These are phyloP conservation scores for Scheffersomyces spartinae DNA, from an alignment of 805 yeast genomes.

Conservation along the genomic window DNA sequence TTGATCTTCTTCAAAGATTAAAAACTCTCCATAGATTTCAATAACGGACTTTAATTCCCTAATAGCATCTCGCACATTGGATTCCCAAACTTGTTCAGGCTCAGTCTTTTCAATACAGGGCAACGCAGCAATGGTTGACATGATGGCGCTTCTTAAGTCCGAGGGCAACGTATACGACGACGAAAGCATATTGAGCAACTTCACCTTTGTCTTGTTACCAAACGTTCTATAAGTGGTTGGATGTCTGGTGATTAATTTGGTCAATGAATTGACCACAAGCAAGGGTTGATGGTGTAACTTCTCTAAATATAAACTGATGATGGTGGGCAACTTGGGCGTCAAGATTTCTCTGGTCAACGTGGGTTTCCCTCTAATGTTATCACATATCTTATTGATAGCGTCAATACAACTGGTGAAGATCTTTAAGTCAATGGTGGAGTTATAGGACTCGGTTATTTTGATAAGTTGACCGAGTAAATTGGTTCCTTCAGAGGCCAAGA, in stretches of 20 bases:
- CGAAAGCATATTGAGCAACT: constrained; percentile 24
- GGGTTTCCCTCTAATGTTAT: constrained; percentile 63
- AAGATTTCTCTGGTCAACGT: constrained; percentile 73
- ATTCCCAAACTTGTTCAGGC: constrained; percentile 34
- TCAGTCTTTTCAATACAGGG: constrained; percentile 45
- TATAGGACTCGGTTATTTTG: constrained; percentile 28
- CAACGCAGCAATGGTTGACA: constrained; percentile 41
- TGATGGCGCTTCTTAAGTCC: constrained; percentile 28
- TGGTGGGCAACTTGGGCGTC: constrained; percentile 63
- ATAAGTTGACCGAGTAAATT: constrained; percentile 27
- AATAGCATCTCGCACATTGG: constrained; percentile 35
- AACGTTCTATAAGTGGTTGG: constrained; percentile 77
- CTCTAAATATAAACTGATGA: constrained; percentile 43
- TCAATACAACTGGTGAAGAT: constrained; percentile 26
- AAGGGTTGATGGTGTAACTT: constrained; percentile 17
- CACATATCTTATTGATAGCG: constrained; percentile 28
- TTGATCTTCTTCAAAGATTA: constrained; percentile 46
- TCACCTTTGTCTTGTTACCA: constrained; percentile 47
- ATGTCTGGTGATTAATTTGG: constrained; percentile 38
- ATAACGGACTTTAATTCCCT: constrained; percentile 45
- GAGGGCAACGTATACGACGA: constrained; percentile 28
- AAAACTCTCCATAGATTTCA: constrained; percentile 44
- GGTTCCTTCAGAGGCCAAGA: constrained; percentile 31
- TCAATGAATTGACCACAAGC: constrained; percentile 21
- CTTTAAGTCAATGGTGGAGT: constrained; percentile 21